A percentile compares a stretch with the other conserved stretches of the same genome.
Conservation (phyloP, 768 basidiomycete genomes). For the Boletus barrowsii region DNA sequence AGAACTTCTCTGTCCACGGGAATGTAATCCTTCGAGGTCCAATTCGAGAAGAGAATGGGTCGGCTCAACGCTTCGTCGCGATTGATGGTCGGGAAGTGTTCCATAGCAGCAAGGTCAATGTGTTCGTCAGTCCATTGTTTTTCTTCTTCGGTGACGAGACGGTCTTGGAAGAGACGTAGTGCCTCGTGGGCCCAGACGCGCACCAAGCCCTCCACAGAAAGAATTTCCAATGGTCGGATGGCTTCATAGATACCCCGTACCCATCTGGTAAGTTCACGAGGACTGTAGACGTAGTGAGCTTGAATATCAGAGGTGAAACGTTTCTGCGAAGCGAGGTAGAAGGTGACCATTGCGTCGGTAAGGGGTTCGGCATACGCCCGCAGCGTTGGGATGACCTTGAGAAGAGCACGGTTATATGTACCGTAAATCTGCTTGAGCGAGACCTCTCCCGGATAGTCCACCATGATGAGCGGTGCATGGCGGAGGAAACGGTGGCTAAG, state of each 20-base stretch:
- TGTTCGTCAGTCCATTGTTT: conserved; percentile 92
- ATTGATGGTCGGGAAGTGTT: conserved; percentile 93
- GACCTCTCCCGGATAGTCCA: conserved; percentile 96
- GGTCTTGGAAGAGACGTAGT: conserved; percentile 94
- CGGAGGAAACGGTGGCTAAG: conserved; percentile 96
- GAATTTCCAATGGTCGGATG: conserved; percentile 87
- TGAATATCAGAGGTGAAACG: conserved; percentile 96
- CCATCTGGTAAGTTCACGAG: conserved; percentile 98
- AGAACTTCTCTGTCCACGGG: conserved; percentile 91
- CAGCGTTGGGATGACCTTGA: conserved; percentile 93
- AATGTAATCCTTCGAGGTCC: conserved; percentile 97
- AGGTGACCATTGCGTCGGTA: conserved; percentile 95
- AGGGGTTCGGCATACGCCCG: conserved; percentile 91
- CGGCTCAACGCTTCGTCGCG: conserved; percentile 80
- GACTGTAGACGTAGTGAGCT: conserved; percentile 98
- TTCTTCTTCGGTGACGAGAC: conserved; percentile 91
- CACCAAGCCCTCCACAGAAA: conserved; percentile 92
- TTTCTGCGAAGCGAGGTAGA: conserved; percentile 92
- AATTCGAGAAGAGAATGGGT: conserved; percentile 97
- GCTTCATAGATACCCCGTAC: conserved; percentile 96
- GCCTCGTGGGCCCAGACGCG: conserved; percentile 99
- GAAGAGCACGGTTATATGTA: conserved; percentile 92
- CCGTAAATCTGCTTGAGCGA: conserved; percentile 98
- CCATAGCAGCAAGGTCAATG: conserved; percentile 78
- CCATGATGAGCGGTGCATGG: conserved; percentile 97